Evolutionary conservation across 306 rosid genomes (phyloP), one percentile per base, ranked within the genome.

Genomic region (Cucumis melo): DNA sequence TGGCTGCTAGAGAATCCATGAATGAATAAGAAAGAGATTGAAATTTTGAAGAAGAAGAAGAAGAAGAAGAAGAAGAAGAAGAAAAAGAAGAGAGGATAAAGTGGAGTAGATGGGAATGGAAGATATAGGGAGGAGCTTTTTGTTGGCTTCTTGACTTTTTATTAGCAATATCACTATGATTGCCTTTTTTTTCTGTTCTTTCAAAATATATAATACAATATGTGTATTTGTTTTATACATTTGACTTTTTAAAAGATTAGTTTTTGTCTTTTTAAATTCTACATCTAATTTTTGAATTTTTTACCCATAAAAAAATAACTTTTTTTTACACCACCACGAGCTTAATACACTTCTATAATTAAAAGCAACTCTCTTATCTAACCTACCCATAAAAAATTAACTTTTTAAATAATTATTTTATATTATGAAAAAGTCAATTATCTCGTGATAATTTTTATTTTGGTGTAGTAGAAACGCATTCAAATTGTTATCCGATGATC

Each of bases 71-170:
- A n/a, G n/a, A n/a, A n/a, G 86, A 57, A 80, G 83, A 50, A 70
- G 64, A 39, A 39, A 12, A 65, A 17, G 53, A 55, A 29, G 38
- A 80, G 65, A 77, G 34, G 73, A 81, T 79, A 83, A 82, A 80
- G 87, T 89, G 93, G 93, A 89, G 93, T 77, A 86, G 91, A 85
- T 81, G 73, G 51, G 73, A 66, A 84, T 79, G 32, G 80, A 78
- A 55, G 83, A 81, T 75, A 75, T 38, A 21, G 48, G 53, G 54
- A 20, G 61, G 77, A 78, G 86, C 82, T 76, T 38, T 5, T 83
- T 82, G 82, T 78, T 80, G 70, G 78, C 74, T 59, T 58, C 84
- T 86, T 85, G 90, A 86, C 91, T 17, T 91, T 84, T 86, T 85
- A 78, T 88, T 88, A 88, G 85, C 61, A 48, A 80, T 55, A 34